phyloP scores from a whole-genome alignment of 345 rosid species.

The Viola odorata region DNA sequence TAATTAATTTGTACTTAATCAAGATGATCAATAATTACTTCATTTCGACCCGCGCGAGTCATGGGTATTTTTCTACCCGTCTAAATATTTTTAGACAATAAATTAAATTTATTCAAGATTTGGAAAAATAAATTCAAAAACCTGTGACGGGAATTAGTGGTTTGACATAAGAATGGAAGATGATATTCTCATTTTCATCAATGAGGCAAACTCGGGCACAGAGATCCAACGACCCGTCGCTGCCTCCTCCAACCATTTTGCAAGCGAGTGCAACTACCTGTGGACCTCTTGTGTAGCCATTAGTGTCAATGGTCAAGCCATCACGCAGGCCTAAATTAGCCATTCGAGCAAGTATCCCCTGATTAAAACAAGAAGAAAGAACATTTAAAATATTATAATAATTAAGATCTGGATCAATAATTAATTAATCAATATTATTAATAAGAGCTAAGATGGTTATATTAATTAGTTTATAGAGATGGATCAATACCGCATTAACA shows the following conservation, averaged over 20 bases:
- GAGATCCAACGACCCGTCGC: constrained; percentile 73
- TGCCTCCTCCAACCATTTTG: constrained; percentile 95
- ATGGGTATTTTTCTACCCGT: no score
- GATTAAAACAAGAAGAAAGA: background rate
- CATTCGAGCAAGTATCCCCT: constrained; percentile 54
- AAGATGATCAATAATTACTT: no score
- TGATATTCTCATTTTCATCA: constrained; percentile 64
- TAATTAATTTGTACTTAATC: no score
- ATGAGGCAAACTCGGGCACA: constrained; percentile 78
- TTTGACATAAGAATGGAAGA: constrained; percentile 75
- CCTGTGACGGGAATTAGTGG: constrained; percentile 71
- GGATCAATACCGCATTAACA: constrained; percentile 31
- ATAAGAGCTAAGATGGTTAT: no score
- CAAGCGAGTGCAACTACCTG: constrained; percentile 72
- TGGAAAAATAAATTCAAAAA: background rate
- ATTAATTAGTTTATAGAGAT: background rate
- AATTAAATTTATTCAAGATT: background rate
- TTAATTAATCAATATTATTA: background rate
- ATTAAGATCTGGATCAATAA: background rate
- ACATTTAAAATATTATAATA: background rate
- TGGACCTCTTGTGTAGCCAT: constrained; percentile 37
- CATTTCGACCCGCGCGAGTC: no score
- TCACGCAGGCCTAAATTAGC: constrained; percentile 65
- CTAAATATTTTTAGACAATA: no score
- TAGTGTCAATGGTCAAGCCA: constrained; percentile 36